Evolutionary conservation across 2,329 filamentous ascomycete genomes (phyloP), one percentile per base, ranked within the genome.

Genomic region (Acephala macrosclerotiorum): DNA sequence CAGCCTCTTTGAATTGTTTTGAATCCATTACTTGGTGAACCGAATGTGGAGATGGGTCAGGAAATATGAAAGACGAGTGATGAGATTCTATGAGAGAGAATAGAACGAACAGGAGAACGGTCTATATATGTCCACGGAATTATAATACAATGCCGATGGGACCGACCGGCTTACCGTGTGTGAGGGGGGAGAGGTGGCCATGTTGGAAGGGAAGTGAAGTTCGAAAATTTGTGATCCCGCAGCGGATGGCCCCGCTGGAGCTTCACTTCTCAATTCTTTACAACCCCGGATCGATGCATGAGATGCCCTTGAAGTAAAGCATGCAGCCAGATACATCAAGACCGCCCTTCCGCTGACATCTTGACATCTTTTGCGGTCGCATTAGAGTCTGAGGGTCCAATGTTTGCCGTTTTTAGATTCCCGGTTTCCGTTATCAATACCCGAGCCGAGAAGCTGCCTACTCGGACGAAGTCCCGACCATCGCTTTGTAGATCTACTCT

Each of bases 1-100:
- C 94, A 69, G 93, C 92, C 67, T 87, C 81, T 70, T 89, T 86
- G 79, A 97, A 97, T 74, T 95, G 87, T 63, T 89, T 82, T 33
- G 89, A 88, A 75, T 97, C 89, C 94, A 97, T 97, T 8, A 29
- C 29, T 66, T 67, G 60, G 26, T 35, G 20, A 12, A 49, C n/a
- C 45, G 7, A 49, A 5, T 3, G 14, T 29, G 22, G 25, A 53
- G 26, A 33, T 53, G 25, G 7, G 14, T 2, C 7, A 16, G 45
- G 20, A 25, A 25, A 49, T 20, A 25, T 22, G 11, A 49, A 22
- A 22, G 42, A 8, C 20, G 40, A 42, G 16, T 16, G 8, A n/a
- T 49, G 45, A 49, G n/a, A 22, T 33, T 25, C 3, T 22, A 49
- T 11, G 9, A 35, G 14, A 33, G 51, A 29, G 14, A 56, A 11